Evolutionary conservation across 1,284 basidiomycete genomes (phyloP).

Genomic region (Rhodotorula sp.): DNA sequence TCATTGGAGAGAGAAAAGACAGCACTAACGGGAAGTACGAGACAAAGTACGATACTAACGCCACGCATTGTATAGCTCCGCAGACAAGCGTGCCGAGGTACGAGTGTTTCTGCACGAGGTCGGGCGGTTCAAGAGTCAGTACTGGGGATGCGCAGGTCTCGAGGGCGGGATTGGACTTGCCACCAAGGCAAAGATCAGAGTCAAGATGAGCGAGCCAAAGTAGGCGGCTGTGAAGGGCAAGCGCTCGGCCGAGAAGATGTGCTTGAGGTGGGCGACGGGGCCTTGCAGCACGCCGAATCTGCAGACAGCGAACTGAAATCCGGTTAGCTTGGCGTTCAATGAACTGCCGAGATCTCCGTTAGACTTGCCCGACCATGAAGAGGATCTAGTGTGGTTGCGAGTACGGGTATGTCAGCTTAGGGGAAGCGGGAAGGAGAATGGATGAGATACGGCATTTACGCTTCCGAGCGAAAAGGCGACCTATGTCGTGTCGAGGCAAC

Average conservation of each 20-base stretch:
- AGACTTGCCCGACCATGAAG: conserved; percentile 76
- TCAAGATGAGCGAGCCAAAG: conserved; percentile 72
- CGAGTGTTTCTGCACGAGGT: conserved; percentile 61
- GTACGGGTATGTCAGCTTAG: neutral
- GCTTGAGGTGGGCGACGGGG: conserved; percentile 66
- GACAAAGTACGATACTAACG: conserved; percentile 78
- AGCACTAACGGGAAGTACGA: conserved; percentile 51
- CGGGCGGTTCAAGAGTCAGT: neutral
- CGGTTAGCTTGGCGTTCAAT: neutral
- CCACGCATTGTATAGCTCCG: conserved; percentile 71
- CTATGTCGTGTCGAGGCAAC: neutral
- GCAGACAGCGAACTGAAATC: conserved; percentile 10
- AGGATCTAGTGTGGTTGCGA: conserved; percentile 48
- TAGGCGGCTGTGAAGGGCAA: conserved; percentile 84
- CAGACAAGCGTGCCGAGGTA: conserved; percentile 78
- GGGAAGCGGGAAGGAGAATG: neutral
- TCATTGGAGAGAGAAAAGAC: too few relatives aligned
- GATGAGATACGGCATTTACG: conserved; percentile 47
- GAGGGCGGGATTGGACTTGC: conserved; percentile 54
- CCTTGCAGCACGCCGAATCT: conserved; percentile 46
- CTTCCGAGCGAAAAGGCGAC: conserved; percentile 64
- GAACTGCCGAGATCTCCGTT: neutral
- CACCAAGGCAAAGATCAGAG: conserved; percentile 82
- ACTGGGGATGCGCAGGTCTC: neutral
- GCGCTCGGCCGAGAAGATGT: conserved; percentile 77